phyloP scores from a whole-genome alignment of 2,329 filamentous ascomycete species.

The Xenosphaeropsis pyriputrescens region DNA sequence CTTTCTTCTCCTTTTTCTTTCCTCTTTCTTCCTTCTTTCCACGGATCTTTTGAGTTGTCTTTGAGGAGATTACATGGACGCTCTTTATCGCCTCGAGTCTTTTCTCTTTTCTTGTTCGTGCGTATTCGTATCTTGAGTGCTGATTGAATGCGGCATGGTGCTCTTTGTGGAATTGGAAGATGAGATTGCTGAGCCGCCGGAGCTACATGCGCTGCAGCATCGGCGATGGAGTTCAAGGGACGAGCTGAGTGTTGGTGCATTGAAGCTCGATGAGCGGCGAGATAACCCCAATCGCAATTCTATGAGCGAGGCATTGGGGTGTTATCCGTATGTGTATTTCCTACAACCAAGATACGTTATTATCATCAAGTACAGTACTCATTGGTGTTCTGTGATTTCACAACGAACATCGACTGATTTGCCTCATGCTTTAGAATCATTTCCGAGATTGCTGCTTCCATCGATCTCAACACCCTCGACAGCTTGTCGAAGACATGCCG shows the following conservation, averaged over 20 bases:
- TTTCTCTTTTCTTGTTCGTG: not conserved
- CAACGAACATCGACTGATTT: not conserved
- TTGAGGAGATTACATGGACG: not conserved
- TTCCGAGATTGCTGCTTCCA: constrained; percentile 55
- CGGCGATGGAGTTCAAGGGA: constrained; percentile 5
- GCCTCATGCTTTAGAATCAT: constrained; percentile 45
- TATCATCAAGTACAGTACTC: not conserved
- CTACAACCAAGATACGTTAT: constrained; percentile 3
- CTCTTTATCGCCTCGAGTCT: not conserved
- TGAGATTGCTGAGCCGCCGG: constrained; percentile 7
- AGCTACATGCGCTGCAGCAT: constrained; percentile 6
- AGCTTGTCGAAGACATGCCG: constrained; percentile 71
- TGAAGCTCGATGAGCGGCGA: constrained; percentile 5
- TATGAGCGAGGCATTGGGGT: constrained; percentile 47
- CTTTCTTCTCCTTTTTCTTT: no score
- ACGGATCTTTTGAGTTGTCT: not conserved
- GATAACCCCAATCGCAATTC: constrained; percentile 36
- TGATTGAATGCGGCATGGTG: constrained; percentile 10
- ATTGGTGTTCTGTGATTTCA: no score
- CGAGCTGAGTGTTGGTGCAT: constrained; percentile 1
- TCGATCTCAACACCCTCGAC: constrained; percentile 81
- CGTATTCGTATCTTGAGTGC: no score
- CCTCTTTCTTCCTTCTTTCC: no score
- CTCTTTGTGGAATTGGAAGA: constrained; percentile 18
- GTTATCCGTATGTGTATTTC: constrained; percentile 41